Evolutionary conservation across 2,329 filamentous ascomycete genomes (phyloP).

Genomic region (Monosporascus sp.): DNA sequence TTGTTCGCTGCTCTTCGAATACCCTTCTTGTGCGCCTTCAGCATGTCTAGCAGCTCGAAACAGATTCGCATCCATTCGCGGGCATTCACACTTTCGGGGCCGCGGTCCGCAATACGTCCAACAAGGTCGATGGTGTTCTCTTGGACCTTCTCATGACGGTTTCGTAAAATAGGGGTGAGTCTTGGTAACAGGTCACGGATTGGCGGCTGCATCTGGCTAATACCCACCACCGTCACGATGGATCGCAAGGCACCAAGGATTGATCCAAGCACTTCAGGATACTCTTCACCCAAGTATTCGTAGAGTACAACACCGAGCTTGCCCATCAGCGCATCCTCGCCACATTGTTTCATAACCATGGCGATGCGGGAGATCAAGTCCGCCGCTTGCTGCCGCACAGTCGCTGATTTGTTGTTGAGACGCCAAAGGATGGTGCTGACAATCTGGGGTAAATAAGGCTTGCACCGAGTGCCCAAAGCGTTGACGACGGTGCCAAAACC

Average conservation of each 20-base stretch:
- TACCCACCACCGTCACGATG: slow-evolving; percentile 96
- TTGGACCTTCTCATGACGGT: slow-evolving; percentile 98
- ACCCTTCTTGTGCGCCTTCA: slow-evolving; percentile 99
- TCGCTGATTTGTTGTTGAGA: slow-evolving; percentile 95
- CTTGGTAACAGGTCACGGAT: slow-evolving; percentile 94
- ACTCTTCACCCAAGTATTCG: slow-evolving; percentile 97
- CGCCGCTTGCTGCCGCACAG: slow-evolving; percentile 92
- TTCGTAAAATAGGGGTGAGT: slow-evolving; percentile 94
- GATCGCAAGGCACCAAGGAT: slow-evolving; percentile 92
- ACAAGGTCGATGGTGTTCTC: slow-evolving; percentile 99
- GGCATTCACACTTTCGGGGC: slow-evolving; percentile 92
- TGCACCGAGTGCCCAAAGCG: slow-evolving; percentile 86
- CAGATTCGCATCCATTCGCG: slow-evolving; percentile 99
- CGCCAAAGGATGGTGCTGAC: slow-evolving; percentile 95
- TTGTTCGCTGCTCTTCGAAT: slow-evolving; percentile 98
- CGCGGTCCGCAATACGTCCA: slow-evolving; percentile 94
- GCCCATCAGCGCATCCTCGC: slow-evolving; percentile 91
- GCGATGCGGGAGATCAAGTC: slow-evolving; percentile 96
- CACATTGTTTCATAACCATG: slow-evolving; percentile 98
- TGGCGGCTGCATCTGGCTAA: slow-evolving; percentile 95
- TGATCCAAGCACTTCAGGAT: slow-evolving; percentile 93
- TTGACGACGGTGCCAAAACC: slow-evolving; percentile 98
- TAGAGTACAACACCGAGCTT: slow-evolving; percentile 93
- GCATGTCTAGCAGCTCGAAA: slow-evolving; percentile 97
- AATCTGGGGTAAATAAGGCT: slow-evolving; percentile 94